A percentile compares a stretch with the other conserved stretches of the same genome.
Evolutionary conservation across 164 flowering plant species (phyloP).

Genomic region (Buxus sempervirens): DNA sequence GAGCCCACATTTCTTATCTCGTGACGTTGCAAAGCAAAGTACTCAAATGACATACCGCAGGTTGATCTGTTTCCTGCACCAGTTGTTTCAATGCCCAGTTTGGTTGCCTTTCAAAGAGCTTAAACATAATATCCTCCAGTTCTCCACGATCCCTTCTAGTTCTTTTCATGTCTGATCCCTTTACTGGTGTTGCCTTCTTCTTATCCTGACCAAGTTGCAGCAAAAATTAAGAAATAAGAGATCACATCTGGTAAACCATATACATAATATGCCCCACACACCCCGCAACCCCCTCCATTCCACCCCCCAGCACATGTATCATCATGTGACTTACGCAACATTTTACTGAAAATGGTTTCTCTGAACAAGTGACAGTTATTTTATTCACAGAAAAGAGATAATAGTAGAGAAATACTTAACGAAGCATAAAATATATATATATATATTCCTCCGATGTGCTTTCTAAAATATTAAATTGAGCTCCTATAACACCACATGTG

Average conservation of each 20-base stretch:
- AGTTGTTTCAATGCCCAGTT: conserved; percentile 76
- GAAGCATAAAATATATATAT: background rate
- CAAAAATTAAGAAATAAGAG: background rate
- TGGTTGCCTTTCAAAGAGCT: conserved; percentile 70
- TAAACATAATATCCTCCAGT: conserved; percentile 75
- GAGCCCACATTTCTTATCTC: background rate
- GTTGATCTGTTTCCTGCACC: conserved; percentile 79
- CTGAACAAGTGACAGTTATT: background rate
- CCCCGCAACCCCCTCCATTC: no score
- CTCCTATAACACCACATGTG: background rate
- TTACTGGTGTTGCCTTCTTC: conserved; percentile 52
- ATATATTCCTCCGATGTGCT: background rate
- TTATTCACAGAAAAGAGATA: background rate
- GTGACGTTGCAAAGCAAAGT: background rate
- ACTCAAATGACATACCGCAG: conserved; percentile 44
- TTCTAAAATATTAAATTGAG: background rate
- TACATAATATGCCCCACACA: background rate
- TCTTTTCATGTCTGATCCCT: conserved; percentile 58
- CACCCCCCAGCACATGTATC: background rate
- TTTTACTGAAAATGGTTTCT: background rate
- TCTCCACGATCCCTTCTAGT: conserved; percentile 78
- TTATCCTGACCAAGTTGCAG: conserved; percentile 36
- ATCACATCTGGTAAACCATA: background rate
- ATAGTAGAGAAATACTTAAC: background rate
- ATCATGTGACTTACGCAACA: background rate